Base-by-base conservation (phyloP, 768 basidiomycete genomes). In the Nevesoporus exiguus region DNA sequence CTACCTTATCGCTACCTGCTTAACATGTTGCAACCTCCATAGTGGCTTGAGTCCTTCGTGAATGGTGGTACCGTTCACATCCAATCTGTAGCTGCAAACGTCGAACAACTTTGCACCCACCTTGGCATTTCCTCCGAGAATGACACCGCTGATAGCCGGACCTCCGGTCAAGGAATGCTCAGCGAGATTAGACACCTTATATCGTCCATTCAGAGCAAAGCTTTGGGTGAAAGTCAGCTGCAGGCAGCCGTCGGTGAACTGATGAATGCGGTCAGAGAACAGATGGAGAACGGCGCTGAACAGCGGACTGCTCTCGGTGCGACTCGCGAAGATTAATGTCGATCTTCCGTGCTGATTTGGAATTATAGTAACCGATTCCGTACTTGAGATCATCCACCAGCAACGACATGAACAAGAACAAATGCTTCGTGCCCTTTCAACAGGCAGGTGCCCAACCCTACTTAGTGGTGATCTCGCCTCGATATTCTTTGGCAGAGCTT, bases 1-100 rank as follows among this genome's bases (percentile, higher is more conserved):
- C n/a, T 10, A 19, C 36, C 1, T 27, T 14, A 30, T 11, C n/a
- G 21, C 1, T n/a, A 30, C 34, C 15, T 19, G 31, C 27, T 44
- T 3, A 61, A 42, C 53, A 11, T 15, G 25, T 40, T 24, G 7
- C 14, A 21, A 40, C 45, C 10, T 49, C 21, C 7, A 55, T 53
- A 88, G 83, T 94, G 92, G 92, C 78, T 94, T 39, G 92, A 93
- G 60, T 74, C 82, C 3, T 92, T 93, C 66, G 88, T 92, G 36
- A 83, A 82, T 37, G 83, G 84, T 41, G 85, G 86, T n/a, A 85
- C 84, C 0, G 78, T 80, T 14, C 88, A 91, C 58, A 84, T 90
- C 22, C 80, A 86, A 61, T 71, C 74, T 33, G 74, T 91, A 14
- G 79, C 83, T 10, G 73, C 74, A 17, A 80, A 80, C 47, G 73